Conservation (phyloP, 768 basidiomycete species). For the Myochromella boudieri region DNA sequence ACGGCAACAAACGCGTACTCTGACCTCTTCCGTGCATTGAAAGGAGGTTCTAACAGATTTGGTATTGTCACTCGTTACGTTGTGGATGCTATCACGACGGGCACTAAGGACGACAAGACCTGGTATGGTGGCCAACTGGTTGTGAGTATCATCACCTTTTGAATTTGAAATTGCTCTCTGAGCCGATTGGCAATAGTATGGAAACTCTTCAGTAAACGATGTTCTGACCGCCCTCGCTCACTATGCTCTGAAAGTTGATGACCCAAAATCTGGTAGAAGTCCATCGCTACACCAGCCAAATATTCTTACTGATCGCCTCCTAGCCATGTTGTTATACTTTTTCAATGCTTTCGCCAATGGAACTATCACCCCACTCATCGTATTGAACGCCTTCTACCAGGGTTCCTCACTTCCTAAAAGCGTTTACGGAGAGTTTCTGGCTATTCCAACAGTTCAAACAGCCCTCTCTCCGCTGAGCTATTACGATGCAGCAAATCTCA, state of each 20-base stretch:
- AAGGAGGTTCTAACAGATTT: slow-evolving; percentile 45
- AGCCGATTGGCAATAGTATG: slow-evolving; percentile 24
- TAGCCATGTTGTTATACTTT: slow-evolving; percentile 5
- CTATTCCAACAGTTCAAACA: slow-evolving; percentile 30
- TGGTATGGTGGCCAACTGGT: slow-evolving; percentile 39
- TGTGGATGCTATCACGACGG: slow-evolving; percentile 37
- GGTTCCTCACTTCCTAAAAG: slow-evolving; percentile 30
- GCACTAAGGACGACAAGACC: slow-evolving; percentile 32
- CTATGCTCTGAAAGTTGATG: slow-evolving; percentile 31
- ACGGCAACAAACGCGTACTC: slow-evolving; percentile 38
- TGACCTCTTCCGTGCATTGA: slow-evolving; percentile 44
- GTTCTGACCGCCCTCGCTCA: slow-evolving; percentile 35
- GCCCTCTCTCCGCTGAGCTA: slow-evolving; percentile 34
- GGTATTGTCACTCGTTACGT: slow-evolving; percentile 46
- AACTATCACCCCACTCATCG: slow-evolving; percentile 14
- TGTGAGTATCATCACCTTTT: slow-evolving; percentile 20
- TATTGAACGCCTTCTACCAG: slow-evolving; percentile 34
- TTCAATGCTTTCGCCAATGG: not conserved
- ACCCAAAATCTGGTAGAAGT: slow-evolving; percentile 17
- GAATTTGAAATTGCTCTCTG: not conserved
- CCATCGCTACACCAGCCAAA: slow-evolving; percentile 20
- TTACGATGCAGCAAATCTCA: slow-evolving; percentile 29
- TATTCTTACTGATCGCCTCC: slow-evolving; percentile 19
- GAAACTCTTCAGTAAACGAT: slow-evolving; percentile 36
- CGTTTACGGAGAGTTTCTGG: slow-evolving; percentile 38